Percentiles rank a stretch among this genome's conserved stretches.
phyloP scores from a whole-genome alignment of 257 asterid species.

The Penstemon newberryi region DNA sequence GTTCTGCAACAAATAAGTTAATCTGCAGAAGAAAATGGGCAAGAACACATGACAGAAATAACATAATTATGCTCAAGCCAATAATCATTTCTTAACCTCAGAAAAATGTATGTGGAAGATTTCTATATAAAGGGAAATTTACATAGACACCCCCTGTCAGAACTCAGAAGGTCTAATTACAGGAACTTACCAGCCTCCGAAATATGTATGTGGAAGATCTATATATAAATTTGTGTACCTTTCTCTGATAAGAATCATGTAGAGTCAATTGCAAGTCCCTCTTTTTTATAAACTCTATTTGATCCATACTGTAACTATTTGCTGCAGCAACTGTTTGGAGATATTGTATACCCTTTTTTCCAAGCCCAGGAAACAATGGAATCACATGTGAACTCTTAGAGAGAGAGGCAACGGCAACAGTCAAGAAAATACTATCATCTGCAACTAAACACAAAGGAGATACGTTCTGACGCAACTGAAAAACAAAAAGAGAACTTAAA shows the following conservation, averaged over 20 bases:
- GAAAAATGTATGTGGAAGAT: conserved; percentile 8
- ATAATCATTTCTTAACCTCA: conserved; percentile 13
- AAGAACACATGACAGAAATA: conserved; percentile 17
- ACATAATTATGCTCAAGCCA: conserved; percentile 24
- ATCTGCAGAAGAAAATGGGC: conserved; percentile 56
- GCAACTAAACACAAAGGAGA: conserved; percentile 68
- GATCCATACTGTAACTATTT: conserved; percentile 66
- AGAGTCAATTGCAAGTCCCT: conserved; percentile 47
- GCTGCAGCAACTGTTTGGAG: conserved; percentile 62
- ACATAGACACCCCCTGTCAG: too few species aligned
- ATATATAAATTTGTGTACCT: conserved; percentile 42
- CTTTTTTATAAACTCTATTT: conserved; percentile 44
- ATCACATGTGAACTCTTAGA: conserved; percentile 62
- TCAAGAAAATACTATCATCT: conserved; percentile 83
- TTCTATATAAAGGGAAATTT: not conserved
- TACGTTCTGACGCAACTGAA: conserved; percentile 62
- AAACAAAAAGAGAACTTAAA: conserved; percentile 21
- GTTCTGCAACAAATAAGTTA: conserved; percentile 78
- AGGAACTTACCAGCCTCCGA: not conserved
- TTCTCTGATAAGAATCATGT: conserved; percentile 49
- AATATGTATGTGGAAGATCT: conserved; percentile 9
- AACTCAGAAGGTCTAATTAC: too few species aligned
- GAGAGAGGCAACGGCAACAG: conserved; percentile 59
- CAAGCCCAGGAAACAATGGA: conserved; percentile 81
- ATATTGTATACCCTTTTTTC: conserved; percentile 60